phyloP scores from a whole-genome alignment of 148 eudicot genomes.

The Chenopodium suecicum region DNA sequence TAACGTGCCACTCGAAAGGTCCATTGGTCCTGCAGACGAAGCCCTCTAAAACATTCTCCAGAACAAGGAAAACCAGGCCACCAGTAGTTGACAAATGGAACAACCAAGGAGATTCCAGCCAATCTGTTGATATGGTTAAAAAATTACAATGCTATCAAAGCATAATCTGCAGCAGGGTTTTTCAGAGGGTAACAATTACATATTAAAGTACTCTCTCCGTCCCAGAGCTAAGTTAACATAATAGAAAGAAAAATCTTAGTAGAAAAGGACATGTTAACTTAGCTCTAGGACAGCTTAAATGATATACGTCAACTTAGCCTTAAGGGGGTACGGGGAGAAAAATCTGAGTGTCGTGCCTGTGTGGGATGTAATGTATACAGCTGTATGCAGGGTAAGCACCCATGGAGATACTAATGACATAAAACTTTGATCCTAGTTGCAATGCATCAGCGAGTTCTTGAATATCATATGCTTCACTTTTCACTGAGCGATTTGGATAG shows the following conservation, averaged over 20 bases:
- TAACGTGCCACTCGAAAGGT: conserved; percentile 63
- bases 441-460: conserved; percentile 82
- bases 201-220: not conserved
- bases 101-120: conserved; percentile 68
- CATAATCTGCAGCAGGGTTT: not conserved
- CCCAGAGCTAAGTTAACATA: not conserved
- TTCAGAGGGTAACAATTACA: too few relatives aligned
- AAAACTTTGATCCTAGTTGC: conserved; percentile 66
- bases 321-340: not conserved
- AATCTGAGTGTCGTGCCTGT: conserved; percentile 45
- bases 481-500: conserved; percentile 58
- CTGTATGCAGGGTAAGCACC: conserved; percentile 67
- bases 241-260: not conserved
- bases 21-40: conserved; percentile 47
- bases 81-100: conserved; percentile 67
- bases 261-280: not conserved
- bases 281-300: not conserved
- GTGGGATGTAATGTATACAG: conserved; percentile 71
- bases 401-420: conserved; percentile 66
- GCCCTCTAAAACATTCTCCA: conserved; percentile 33
- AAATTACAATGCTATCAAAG: not conserved
- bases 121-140: conserved; percentile 43
- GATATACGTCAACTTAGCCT: not conserved
- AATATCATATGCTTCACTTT: conserved; percentile 72
- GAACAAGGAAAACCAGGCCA: conserved; percentile 69